phyloP scores from a whole-genome alignment of 108 stramenopile genomes.

The Cylindrotheca fusiformis region DNA sequence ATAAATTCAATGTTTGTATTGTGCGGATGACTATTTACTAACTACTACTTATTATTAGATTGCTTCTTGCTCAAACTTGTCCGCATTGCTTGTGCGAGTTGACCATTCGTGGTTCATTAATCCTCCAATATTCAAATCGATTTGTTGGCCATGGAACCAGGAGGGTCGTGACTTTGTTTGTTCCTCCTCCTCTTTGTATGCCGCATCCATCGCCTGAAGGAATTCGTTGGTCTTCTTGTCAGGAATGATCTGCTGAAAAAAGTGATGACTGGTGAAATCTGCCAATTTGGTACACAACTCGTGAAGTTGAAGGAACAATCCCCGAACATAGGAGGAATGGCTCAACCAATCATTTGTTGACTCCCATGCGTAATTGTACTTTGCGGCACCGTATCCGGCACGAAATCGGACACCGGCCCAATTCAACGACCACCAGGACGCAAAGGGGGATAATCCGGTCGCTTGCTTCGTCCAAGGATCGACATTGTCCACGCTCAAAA shows the following conservation, averaged over 20 bases:
- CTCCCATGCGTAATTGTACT: background rate
- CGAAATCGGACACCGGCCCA: conserved; percentile 50
- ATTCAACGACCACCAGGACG: conserved; percentile 48
- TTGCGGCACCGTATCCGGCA: conserved; percentile 24
- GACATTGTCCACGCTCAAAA: conserved; percentile 49
- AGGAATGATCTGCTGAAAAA: conserved; percentile 20
- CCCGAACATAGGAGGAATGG: conserved; percentile 12
- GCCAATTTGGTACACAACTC: conserved; percentile 21
- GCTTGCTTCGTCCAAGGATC: conserved; percentile 44
- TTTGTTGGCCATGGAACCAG: conserved; percentile 41
- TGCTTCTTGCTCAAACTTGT: conserved; percentile 3
- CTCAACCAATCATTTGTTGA: conserved; percentile 2
- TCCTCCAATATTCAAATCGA: conserved; percentile 28
- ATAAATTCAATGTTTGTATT: no score
- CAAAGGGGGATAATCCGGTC: conserved; percentile 45
- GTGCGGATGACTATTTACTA: no score
- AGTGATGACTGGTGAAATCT: conserved; percentile 21
- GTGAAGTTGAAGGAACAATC: conserved; percentile 11
- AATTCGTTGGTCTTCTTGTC: conserved; percentile 12
- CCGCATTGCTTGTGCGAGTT: conserved; percentile 8
- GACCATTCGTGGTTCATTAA: conserved; percentile 10
- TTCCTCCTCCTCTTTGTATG: background rate
- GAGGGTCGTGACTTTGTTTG: background rate
- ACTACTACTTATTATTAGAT: no score
- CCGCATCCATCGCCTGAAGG: conserved; percentile 30